Evolutionary conservation across 768 basidiomycete species (phyloP), one percentile per base, ranked within the genome.

Genomic region (Tylopilus balloui): DNA sequence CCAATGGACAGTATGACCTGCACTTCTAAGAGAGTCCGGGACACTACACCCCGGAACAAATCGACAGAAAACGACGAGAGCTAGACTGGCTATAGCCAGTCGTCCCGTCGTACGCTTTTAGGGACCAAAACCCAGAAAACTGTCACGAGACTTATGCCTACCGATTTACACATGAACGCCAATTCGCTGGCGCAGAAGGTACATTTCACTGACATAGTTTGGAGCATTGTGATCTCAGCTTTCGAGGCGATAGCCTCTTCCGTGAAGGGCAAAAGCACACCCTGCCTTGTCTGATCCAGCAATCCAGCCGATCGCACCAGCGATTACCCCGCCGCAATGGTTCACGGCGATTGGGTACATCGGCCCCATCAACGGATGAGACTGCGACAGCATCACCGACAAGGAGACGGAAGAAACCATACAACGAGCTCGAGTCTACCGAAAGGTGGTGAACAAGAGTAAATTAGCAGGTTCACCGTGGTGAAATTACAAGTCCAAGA

Each of bases 301-400:
- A 42, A 80, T 73, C 77, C 78, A 80, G 23, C 78, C 75, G 24
- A 79, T 73, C 3, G 56, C 58, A 44, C 58, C 69, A 39, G 71
- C 70, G 15, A 73, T 59, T 27, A 71, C 52, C 23, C 63, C 69
- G 12, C 56, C 60, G 2, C 70, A 61, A 35, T 74, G 68, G 17
- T 64, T 66, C 45, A 70, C 61, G 14, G 69, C 50, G 37, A 86
- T 78, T 2, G 84, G 85, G 59, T 84, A 88, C 70, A 88, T 79
- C 3, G 86, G 86, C 1, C 86, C 88, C n/a, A 90, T 71, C 20
- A 88, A 65, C 9, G 88, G 17, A 34, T 34, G 34, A 34, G 20
- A 87, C 74, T 0, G 82, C 79, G 4, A 88, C 71, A 3, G 78
- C 86, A 55, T 79, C 74, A 3, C 78, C 83, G 9, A 86, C 69